Conservation (phyloP, 2,329 filamentous ascomycete species). For the Pseudopithomyces maydicus region DNA sequence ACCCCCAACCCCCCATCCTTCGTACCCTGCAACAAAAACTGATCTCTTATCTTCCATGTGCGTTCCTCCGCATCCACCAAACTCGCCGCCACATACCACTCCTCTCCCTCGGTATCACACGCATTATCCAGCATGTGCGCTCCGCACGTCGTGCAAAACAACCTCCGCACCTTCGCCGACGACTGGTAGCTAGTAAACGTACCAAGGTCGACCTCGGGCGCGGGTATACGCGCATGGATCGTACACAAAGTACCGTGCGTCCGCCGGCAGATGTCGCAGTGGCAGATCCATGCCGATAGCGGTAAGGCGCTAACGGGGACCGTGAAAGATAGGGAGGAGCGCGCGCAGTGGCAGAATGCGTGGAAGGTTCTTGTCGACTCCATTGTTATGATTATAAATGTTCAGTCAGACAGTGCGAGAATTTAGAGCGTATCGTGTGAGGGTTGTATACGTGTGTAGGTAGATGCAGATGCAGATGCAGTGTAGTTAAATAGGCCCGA, state of each 20-base stretch:
- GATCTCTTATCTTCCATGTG: slow-evolving; percentile 32
- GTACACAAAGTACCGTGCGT: slow-evolving; percentile 54
- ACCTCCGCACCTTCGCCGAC: slow-evolving; percentile 49
- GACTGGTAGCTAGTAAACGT: slow-evolving; percentile 51
- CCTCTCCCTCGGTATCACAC: slow-evolving; percentile 6
- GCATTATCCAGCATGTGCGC: slow-evolving; percentile 43
- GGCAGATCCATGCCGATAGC: slow-evolving; percentile 52
- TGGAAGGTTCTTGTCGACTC: neutral
- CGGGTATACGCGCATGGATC: slow-evolving; percentile 50
- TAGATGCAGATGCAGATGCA: neutral
- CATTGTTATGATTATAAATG: neutral
- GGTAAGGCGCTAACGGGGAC: slow-evolving; percentile 44
- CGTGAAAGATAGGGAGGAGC: slow-evolving; percentile 39
- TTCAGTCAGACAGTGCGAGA: too few relatives aligned
- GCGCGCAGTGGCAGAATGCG: slow-evolving; percentile 17
- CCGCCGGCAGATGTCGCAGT: slow-evolving; percentile 58
- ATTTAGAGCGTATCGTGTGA: neutral
- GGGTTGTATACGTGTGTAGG: neutral
- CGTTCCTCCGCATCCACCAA: slow-evolving; percentile 37
- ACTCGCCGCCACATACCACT: slow-evolving; percentile 37
- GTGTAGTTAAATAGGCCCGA: neutral
- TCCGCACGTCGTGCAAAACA: slow-evolving; percentile 59
- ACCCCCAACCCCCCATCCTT: slow-evolving; percentile 45
- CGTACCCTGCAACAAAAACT: slow-evolving; percentile 41
- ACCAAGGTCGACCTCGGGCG: slow-evolving; percentile 38